A percentile compares a stretch with the other conserved stretches of the same genome.
phyloP scores from a whole-genome alignment of 148 eudicot species.

The Amaranthus cruentus region DNA sequence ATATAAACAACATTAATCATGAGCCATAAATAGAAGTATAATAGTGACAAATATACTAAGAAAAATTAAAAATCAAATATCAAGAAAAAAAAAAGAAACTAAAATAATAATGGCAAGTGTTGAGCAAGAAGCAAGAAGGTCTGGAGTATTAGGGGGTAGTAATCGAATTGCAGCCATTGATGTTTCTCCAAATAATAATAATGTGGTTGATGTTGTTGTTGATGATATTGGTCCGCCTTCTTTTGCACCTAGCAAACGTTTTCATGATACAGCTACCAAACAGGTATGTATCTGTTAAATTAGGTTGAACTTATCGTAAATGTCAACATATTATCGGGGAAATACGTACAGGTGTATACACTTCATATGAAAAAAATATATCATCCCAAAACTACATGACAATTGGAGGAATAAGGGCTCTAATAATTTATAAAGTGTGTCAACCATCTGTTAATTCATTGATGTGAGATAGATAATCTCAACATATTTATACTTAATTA shows the following conservation, averaged over 20 bases:
- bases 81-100: too few species aligned
- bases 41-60: background rate
- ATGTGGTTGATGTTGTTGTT: background rate
- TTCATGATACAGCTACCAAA: conserved; percentile 18
- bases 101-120: conserved; percentile 13
- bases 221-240: conserved; percentile 16
- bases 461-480: too few species aligned
- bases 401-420: too few species aligned
- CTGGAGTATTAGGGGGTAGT: conserved; percentile 28
- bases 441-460: too few species aligned
- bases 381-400: too few species aligned
- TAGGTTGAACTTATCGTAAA: too few species aligned
- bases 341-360: too few species aligned
- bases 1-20: background rate
- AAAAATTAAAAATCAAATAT: too few species aligned
- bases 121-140: conserved; percentile 14
- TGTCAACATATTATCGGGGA: too few species aligned
- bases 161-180: conserved; percentile 36
- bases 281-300: conserved; percentile 13
- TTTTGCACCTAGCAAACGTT: conserved; percentile 21
- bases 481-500: too few species aligned
- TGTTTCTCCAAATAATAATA: background rate
- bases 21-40: background rate
- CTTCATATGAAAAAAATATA: too few species aligned
- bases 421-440: too few species aligned